These are phyloP conservation scores for Trypanosoma theileri DNA, from an alignment of 208 protist genomes.

Conservation along the genomic window DNA sequence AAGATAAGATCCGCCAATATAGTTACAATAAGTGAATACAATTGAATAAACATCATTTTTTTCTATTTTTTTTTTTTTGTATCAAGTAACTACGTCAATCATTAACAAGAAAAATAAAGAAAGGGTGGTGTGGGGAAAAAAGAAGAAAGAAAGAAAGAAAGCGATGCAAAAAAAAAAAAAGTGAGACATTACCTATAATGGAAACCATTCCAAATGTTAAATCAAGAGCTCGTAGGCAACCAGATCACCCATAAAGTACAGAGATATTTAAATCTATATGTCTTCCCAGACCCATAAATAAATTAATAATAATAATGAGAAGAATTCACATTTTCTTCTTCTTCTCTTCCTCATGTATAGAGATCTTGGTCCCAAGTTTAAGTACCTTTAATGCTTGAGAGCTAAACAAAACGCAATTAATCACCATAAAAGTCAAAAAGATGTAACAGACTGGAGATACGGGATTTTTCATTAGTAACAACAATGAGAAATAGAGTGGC, in stretches of 20 bases:
- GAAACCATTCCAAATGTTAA: background rate
- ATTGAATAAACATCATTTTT: conserved; percentile 47
- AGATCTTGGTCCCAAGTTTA: background rate
- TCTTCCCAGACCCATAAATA: too few species aligned
- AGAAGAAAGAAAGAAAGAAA: conserved; percentile 7
- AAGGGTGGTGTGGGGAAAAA: background rate
- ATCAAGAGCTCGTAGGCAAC: background rate
- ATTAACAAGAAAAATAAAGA: too few species aligned
- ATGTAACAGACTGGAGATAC: conserved; percentile 15
- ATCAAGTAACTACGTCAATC: background rate
- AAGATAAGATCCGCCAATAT: conserved; percentile 16
- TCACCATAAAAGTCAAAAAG: conserved; percentile 30
- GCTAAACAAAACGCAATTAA: conserved; percentile 33
- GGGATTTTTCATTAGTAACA: conserved; percentile 1
- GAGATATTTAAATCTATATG: too few species aligned
- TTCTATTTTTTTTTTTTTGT: background rate
- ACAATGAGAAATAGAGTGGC: conserved; percentile 7
- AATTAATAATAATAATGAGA: too few species aligned
- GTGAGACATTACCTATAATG: background rate
- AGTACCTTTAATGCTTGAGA: conserved; percentile 3
- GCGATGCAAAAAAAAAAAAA: conserved; percentile 10
- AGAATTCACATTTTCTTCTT: conserved; percentile 1
- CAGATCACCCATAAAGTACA: too few species aligned
- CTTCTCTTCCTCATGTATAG: conserved; percentile 23
- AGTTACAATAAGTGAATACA: conserved; percentile 44